A percentile compares a stretch with the other conserved stretches of the same genome.
phyloP scores from a whole-genome alignment of 305 asterid genomes.

The Rubia tinctorum region DNA sequence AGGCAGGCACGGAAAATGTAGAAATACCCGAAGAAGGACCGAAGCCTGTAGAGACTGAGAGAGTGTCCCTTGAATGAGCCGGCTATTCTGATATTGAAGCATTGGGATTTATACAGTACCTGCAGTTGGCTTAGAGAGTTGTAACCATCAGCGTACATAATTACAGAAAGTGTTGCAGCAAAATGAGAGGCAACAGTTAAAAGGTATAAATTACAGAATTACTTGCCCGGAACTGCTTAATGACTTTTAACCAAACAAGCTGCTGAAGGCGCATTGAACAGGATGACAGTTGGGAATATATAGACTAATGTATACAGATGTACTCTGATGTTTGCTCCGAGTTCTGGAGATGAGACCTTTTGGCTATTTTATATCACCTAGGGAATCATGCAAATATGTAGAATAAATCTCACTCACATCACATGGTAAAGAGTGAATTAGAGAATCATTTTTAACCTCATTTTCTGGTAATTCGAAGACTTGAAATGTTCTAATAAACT shows the following conservation, averaged over 20 bases:
- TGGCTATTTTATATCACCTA: background rate
- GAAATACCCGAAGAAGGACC: slow-evolving; percentile 19
- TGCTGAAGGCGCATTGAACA: slow-evolving; percentile 5
- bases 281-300: background rate
- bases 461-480: background rate
- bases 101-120: slow-evolving; percentile 3
- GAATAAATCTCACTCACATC: background rate
- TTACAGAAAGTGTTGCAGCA: background rate
- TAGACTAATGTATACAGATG: slow-evolving; percentile 1
- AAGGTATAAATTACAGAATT: background rate
- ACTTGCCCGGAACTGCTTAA: background rate
- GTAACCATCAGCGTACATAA: background rate
- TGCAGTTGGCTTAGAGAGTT: background rate
- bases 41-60: slow-evolving; percentile 18
- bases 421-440: too few relatives aligned
- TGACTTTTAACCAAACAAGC: background rate
- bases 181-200: slow-evolving; percentile 6
- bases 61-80: slow-evolving; percentile 18
- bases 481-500: background rate
- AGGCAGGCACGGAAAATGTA: slow-evolving; percentile 13
- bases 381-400: background rate
- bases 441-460: background rate
- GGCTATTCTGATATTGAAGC: slow-evolving; percentile 10
- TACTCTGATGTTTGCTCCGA: background rate
- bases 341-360: background rate